Base-by-base conservation (phyloP, 116 monocot genomes). In the Trichopus zeylanicus region DNA sequence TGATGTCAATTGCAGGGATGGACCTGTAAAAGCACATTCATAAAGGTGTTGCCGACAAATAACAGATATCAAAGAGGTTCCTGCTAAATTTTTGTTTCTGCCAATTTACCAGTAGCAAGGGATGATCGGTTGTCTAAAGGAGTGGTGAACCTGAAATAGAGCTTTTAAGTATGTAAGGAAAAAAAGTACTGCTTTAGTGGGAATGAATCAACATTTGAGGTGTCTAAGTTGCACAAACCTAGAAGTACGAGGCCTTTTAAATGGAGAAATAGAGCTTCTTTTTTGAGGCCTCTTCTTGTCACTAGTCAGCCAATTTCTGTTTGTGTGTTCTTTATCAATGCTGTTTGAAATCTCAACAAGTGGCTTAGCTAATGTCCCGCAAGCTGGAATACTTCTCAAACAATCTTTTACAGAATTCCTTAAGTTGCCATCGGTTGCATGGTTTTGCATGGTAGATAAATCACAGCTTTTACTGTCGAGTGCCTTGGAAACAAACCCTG, bases 211-310 rank as follows among this genome's bases (percentile, higher is more conserved):
- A 54, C 53, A 62, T 21, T n/a, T n/a, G n/a, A n/a, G 24, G 31
- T 26, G 26, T 60, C 19, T 7, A 63, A 61, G 51, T 59, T 18
- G 32, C 57, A 64, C 73, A 67, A 51, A 97, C 97, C 87, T 70
- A 59, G 84, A 87, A 54, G 4, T 73, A 22, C 97, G 87, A 46
- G 97, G 97, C 61, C 61, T 90, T 78, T 87, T 97, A 76, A 87
- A 97, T 62, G 87, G 76, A 72, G 91, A 67, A 22, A 74, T 57
- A 31, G 72, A 74, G 62, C 51, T 61, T 76, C 39, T 81, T 55
- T 55, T 77, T 47, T 68, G 31, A 52, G 55, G 30, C 55, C 80
- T 69, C 59, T 76, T 84, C 62, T 78, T 89, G 30, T 63, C 68
- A 77, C 52, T 57, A 26, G 55, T n/a, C 47, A 71, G 51, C 29